A percentile compares a stretch with the other conserved stretches of the same genome.
Evolutionary conservation across 768 basidiomycete genomes (phyloP).

Genomic region (Auriscalpium vulgare): DNA sequence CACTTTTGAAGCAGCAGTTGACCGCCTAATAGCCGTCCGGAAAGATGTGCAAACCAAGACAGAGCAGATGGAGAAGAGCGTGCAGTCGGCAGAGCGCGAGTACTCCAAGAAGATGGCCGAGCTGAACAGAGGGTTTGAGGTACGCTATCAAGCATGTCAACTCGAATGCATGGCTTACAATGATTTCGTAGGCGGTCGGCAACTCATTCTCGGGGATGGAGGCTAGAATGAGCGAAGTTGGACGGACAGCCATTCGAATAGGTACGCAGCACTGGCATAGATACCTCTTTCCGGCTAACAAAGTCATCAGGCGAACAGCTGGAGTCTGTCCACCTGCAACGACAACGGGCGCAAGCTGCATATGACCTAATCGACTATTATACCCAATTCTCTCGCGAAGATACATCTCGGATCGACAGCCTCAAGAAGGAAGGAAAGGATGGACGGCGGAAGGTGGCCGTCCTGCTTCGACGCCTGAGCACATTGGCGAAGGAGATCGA

Average conservation of each 20-base stretch:
- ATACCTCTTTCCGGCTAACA: conserved; percentile 2
- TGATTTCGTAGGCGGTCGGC: conserved; percentile 60
- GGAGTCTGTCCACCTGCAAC: conserved; percentile 86
- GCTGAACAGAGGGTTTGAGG: conserved; percentile 90
- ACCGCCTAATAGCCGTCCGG: conserved; percentile 77
- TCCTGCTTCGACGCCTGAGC: conserved; percentile 76
- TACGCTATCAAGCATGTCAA: conserved; percentile 26
- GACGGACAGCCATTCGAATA: conserved; percentile 88
- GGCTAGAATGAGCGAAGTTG: conserved; percentile 84
- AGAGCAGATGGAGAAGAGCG: conserved; percentile 88
- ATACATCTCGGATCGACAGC: conserved; percentile 65
- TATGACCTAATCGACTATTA: conserved; percentile 92
- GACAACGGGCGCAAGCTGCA: conserved; percentile 89
- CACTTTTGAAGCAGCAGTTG: conserved; percentile 88
- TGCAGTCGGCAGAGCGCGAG: conserved; percentile 81
- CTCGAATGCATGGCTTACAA: conserved; percentile 1
- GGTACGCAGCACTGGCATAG: conserved; percentile 38
- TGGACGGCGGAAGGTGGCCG: conserved; percentile 82
- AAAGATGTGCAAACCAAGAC: conserved; percentile 88
- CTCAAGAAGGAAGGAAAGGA: conserved; percentile 84
- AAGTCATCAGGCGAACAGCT: conserved; percentile 75
- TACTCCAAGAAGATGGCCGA: conserved; percentile 94
- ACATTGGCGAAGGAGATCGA: conserved; percentile 93
- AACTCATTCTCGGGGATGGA: conserved; percentile 88
- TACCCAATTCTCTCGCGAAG: conserved; percentile 81